These are phyloP conservation scores for Striga asiatica DNA, from an alignment of 257 asterid species.

Conservation along the genomic window DNA sequence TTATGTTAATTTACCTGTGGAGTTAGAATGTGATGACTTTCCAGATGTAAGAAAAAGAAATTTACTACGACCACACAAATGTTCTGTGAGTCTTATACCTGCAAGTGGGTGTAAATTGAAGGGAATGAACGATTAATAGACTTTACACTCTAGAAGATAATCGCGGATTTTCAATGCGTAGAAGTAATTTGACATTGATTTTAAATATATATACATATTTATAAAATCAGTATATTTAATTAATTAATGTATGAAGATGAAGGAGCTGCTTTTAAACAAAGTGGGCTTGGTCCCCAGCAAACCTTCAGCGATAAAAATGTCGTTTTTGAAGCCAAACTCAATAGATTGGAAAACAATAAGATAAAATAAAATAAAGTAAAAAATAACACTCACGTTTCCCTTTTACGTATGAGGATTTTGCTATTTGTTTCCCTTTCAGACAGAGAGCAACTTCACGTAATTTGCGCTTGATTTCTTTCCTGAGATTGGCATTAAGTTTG, in stretches of 20 bases:
- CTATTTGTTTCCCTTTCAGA: constrained; percentile 34
- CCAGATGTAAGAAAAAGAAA: constrained; percentile 38
- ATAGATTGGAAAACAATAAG: too few species aligned
- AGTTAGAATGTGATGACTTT: constrained; percentile 29
- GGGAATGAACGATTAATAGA: not conserved
- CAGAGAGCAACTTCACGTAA: constrained; percentile 45
- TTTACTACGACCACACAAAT: constrained; percentile 36
- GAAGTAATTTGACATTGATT: too few species aligned
- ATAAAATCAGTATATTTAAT: too few species aligned
- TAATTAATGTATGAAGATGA: too few species aligned
- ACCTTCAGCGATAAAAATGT: too few species aligned
- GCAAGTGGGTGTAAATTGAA: constrained; percentile 9
- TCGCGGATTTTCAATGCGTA: not conserved
- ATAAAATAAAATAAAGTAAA: not conserved
- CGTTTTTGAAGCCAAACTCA: constrained; percentile 10
- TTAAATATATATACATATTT: too few species aligned
- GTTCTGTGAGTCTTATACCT: constrained; percentile 40
- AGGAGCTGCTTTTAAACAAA: too few species aligned
- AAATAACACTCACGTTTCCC: constrained; percentile 48
- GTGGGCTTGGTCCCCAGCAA: too few species aligned
- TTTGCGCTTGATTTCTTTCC: constrained; percentile 48
- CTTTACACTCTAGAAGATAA: not conserved
- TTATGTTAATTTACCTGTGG: constrained; percentile 23
- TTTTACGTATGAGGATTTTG: constrained; percentile 28
- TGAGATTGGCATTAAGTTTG: constrained; percentile 29